Conservation (phyloP, 306 rosid genomes). For the Luffa aegyptiaca region DNA sequence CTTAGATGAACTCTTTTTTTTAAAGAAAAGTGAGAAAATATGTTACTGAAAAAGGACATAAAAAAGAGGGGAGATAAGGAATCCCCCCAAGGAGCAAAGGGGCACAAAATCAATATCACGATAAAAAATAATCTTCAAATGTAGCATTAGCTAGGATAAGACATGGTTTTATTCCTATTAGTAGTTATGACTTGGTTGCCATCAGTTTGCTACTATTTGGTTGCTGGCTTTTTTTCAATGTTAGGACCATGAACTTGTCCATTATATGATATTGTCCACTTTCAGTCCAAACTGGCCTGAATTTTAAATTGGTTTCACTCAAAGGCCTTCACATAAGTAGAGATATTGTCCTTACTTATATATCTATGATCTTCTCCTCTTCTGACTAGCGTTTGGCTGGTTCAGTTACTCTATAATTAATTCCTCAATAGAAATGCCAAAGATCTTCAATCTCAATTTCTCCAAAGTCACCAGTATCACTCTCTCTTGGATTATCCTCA, state of each 20-base stretch:
- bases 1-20: too few relatives aligned
- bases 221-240: neutral
- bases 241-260: neutral
- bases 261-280: too few relatives aligned
- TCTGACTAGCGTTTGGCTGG: neutral
- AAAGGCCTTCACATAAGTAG: too few relatives aligned
- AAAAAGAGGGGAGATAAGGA: too few relatives aligned
- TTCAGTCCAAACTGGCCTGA: too few relatives aligned
- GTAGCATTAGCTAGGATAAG: neutral
- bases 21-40: too few relatives aligned
- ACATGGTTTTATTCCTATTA: neutral
- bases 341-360: too few relatives aligned
- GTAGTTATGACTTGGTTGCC: neutral
- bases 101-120: neutral
- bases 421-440: neutral
- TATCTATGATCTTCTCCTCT: too few relatives aligned
- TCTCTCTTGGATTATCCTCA: neutral
- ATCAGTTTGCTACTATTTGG: neutral
- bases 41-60: too few relatives aligned
- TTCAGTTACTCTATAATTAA: too few relatives aligned
- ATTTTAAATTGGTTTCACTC: too few relatives aligned
- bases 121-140: neutral
- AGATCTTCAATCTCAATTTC: neutral
- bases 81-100: too few relatives aligned
- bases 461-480: neutral